Conservation (phyloP, 305 asterid genomes). For the Fraxinus greggii region DNA sequence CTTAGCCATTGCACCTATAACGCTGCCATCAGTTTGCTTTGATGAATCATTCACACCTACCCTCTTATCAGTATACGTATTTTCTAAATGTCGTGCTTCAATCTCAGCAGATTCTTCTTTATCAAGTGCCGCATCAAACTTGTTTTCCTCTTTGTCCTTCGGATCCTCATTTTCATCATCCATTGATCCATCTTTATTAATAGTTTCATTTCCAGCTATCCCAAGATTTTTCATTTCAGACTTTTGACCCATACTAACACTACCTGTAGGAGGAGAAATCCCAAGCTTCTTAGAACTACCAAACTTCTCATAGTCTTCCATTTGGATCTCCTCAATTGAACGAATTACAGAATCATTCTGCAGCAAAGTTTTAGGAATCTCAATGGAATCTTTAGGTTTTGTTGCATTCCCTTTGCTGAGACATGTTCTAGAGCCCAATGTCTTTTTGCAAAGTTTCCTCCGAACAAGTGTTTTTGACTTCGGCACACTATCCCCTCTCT, state of each 20-base stretch:
- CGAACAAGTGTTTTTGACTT: conserved; percentile 33
- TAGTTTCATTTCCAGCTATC: background rate
- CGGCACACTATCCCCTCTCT: conserved; percentile 27
- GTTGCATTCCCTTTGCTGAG: conserved; percentile 32
- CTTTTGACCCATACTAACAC: background rate
- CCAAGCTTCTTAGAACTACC: conserved; percentile 32
- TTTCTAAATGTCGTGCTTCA: conserved; percentile 28
- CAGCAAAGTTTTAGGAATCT: conserved; percentile 31
- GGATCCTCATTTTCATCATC: conserved; percentile 49
- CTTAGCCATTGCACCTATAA: conserved; percentile 21
- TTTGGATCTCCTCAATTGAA: conserved; percentile 28
- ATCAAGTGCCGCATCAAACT: conserved; percentile 18
- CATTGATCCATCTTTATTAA: conserved; percentile 20
- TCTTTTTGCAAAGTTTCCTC: conserved; percentile 47
- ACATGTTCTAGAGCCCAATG: conserved; percentile 50
- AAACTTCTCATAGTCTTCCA: conserved; percentile 23
- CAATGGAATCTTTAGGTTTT: conserved; percentile 44
- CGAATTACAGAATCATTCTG: conserved; percentile 21
- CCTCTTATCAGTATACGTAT: conserved; percentile 16
- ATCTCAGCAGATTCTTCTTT: conserved; percentile 25
- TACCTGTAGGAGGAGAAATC: background rate
- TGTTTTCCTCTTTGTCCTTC: conserved; percentile 30
- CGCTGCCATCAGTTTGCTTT: conserved; percentile 26
- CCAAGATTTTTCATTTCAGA: background rate
- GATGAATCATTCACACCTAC: conserved; percentile 16